Base-by-base conservation (phyloP, 108 stramenopile species). In the Nitzschia putrida region DNA sequence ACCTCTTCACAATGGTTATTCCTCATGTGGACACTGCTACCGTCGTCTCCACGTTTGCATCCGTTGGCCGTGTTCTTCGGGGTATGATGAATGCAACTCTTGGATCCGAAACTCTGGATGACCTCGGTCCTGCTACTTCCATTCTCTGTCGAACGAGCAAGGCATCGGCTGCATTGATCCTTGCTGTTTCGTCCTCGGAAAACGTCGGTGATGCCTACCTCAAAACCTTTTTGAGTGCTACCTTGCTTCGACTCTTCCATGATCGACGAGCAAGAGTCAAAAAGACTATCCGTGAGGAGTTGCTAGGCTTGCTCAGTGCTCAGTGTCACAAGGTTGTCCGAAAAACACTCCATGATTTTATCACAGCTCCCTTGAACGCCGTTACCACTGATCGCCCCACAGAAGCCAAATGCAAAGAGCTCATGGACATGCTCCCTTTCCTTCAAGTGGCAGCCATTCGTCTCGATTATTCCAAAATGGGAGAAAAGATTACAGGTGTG, bases 191-290 rank as follows among this genome's bases (percentile, higher is more conserved):
- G 6, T 12, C 29, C 12, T 41, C 53, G 6, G 40, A 73, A 44
- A 13, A 14, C 12, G 26, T 25, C 4, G 25, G 34, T 8, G 63
- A 70, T 22, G 68, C 61, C 37, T 55, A 72, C 8, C 11, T 52
- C 20, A 29, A 41, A 37, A 45, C 72, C 24, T 58, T 85, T 39
- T 69, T 86, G 24, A 72, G 69, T 9, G 75, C 53, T 9, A 89
- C 91, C 16, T 52, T 92, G 11, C 37, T 88, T 0, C 44, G 66
- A 11, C 70, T 85, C 25, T 61, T 83, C 52, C 51, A 83, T n/a
- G 87, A 89, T 72, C 22, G 22, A 0, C 51, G 85, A 23, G 78
- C 83, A 0, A 83, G 80, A 23, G 87, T 90, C 8, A 77, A 82
- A 40, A 85, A 82, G 60, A 74, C 75, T 9, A 85, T 88, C 0